phyloP scores from a whole-genome alignment of 768 basidiomycete species.

The Cystofilobasidium macerans region DNA sequence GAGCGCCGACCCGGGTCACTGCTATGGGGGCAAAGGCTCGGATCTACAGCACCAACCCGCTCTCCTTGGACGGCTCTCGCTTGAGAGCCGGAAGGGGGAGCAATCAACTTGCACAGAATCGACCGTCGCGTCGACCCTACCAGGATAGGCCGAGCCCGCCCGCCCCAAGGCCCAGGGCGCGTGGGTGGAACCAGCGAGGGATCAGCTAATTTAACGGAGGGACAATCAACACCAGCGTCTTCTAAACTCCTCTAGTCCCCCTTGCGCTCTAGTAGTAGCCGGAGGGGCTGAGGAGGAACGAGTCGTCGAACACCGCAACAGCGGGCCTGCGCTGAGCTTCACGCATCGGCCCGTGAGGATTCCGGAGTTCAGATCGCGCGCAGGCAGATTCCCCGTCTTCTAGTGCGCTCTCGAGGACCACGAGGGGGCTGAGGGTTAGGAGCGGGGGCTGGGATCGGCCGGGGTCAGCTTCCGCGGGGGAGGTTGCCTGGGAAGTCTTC shows the following conservation, averaged over 20 bases:
- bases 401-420: not conserved
- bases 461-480: too few species aligned
- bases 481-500: too few species aligned
- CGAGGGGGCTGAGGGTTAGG: not conserved
- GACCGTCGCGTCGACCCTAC: constrained; percentile 17
- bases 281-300: not conserved
- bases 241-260: not conserved
- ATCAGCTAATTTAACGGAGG: constrained; percentile 22
- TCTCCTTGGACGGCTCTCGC: not conserved
- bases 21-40: constrained; percentile 21
- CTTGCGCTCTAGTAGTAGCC: not conserved
- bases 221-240: constrained; percentile 3
- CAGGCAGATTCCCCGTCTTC: not conserved
- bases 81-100: too few species aligned
- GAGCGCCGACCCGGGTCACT: not conserved
- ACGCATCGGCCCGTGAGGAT: constrained; percentile 21
- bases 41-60: constrained; percentile 7
- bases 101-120: not conserved
- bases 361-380: constrained; percentile 20
- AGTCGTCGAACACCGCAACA: constrained; percentile 14
- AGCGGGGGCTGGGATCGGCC: too few species aligned
- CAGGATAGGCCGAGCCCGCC: constrained; percentile 26
- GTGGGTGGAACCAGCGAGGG: constrained; percentile 27
- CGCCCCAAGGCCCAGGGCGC: constrained; percentile 13
- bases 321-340: constrained; percentile 7